A percentile compares a stretch with the other conserved stretches of the same genome.
phyloP scores from a whole-genome alignment of 2,329 filamentous ascomycete genomes.

The Pseudogymnoascus sp. region DNA sequence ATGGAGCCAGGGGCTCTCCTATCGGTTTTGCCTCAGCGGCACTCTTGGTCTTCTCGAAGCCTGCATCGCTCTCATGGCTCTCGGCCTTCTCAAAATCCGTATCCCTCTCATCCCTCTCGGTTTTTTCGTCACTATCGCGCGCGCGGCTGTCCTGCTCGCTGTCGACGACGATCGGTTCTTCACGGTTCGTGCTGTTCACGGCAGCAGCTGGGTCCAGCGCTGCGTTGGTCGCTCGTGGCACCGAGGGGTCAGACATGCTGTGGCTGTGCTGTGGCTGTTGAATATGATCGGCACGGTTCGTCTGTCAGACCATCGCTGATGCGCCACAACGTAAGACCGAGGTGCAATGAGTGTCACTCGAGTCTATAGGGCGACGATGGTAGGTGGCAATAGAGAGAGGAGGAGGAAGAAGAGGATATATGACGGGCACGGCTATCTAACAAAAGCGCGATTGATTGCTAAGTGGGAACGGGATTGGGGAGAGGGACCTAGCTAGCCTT shows the following conservation, averaged over 20 bases:
- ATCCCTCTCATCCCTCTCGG: conserved; percentile 24
- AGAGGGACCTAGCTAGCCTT: background rate
- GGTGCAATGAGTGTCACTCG: background rate
- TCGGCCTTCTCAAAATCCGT: conserved; percentile 19
- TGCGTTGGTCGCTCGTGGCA: background rate
- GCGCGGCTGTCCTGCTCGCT: conserved; percentile 19
- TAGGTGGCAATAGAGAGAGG: background rate
- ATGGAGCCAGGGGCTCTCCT: background rate
- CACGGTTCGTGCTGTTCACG: conserved; percentile 15
- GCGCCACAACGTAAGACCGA: background rate
- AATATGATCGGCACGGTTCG: background rate
- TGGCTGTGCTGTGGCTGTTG: conserved; percentile 5
- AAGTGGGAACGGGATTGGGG: conserved; percentile 1
- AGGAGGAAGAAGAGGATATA: background rate
- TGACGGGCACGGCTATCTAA: background rate
- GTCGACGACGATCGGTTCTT: conserved; percentile 17
- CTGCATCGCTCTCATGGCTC: conserved; percentile 18
- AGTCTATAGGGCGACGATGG: background rate
- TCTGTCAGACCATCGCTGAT: conserved; percentile 1
- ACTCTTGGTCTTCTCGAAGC: conserved; percentile 9
- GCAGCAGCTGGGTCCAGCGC: conserved; percentile 15
- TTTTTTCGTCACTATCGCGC: conserved; percentile 19
- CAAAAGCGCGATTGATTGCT: background rate
- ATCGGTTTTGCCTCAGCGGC: background rate
- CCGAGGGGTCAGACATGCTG: background rate